phyloP scores from a whole-genome alignment of 768 basidiomycete genomes.

The Obba rivulosa region DNA sequence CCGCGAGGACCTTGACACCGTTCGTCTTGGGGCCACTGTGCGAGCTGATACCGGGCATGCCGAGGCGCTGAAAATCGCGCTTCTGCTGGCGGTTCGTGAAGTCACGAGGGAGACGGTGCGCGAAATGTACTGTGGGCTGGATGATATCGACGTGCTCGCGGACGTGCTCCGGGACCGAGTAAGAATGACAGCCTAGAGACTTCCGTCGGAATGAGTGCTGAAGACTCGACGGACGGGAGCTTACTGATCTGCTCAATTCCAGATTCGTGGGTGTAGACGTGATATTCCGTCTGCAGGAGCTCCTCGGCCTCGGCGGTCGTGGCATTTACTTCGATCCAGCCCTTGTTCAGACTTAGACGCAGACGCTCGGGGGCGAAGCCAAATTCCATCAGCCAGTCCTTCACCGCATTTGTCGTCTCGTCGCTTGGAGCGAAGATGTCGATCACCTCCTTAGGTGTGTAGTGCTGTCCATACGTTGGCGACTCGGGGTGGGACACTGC shows the following conservation, averaged over 20 bases:
- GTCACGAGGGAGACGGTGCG: constrained; percentile 11
- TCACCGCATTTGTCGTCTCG: constrained; percentile 33
- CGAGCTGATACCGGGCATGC: neutral
- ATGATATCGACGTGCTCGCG: constrained; percentile 59
- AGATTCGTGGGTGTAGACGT: constrained; percentile 50
- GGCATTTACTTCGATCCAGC: constrained; percentile 40
- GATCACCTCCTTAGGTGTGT: constrained; percentile 34
- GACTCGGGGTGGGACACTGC: constrained; percentile 41
- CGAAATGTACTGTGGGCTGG: constrained; percentile 69
- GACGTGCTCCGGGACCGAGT: constrained; percentile 56
- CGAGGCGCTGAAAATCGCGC: constrained; percentile 18
- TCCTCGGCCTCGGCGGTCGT: constrained; percentile 38
- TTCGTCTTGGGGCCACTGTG: constrained; percentile 9
- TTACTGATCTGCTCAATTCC: constrained; percentile 47
- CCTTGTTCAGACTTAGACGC: constrained; percentile 34
- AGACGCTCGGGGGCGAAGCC: constrained; percentile 33
- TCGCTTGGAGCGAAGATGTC: constrained; percentile 37
- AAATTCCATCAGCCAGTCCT: constrained; percentile 32
- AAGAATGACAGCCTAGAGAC: constrained; percentile 45
- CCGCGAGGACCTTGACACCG: constrained; percentile 11
- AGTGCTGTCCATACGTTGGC: constrained; percentile 40
- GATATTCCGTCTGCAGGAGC: constrained; percentile 44
- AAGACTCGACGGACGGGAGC: constrained; percentile 21
- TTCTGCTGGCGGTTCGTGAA: constrained; percentile 28
- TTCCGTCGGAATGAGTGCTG: no score